phyloP scores from a whole-genome alignment of 2,329 filamentous ascomycete species.

The Diaporthe ilicicola region DNA sequence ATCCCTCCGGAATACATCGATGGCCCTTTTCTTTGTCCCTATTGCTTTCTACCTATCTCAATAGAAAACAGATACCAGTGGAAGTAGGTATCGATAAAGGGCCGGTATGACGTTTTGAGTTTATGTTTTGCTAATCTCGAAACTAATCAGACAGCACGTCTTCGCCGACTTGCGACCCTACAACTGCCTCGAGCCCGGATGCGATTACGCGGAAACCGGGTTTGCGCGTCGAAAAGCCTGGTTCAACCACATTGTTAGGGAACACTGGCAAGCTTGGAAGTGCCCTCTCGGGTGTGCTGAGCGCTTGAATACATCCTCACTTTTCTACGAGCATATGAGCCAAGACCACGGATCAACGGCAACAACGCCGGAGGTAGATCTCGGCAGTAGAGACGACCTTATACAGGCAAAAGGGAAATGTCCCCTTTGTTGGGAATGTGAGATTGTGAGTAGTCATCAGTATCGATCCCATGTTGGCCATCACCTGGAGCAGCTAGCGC shows the following conservation, averaged over 20 bases:
- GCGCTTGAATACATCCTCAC: not conserved
- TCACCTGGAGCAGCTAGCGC: constrained; percentile 7
- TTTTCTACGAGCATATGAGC: not conserved
- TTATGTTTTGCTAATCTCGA: not conserved
- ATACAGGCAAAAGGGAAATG: not conserved
- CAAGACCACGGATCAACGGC: too few species aligned
- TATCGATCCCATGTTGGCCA: constrained; percentile 7
- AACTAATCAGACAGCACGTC: not conserved
- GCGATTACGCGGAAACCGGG: not conserved
- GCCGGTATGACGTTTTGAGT: not conserved
- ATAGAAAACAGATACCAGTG: not conserved
- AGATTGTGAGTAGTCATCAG: not conserved
- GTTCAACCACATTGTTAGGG: constrained; percentile 3
- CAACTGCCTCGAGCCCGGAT: not conserved
- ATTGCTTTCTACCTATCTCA: not conserved
- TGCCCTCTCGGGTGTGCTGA: not conserved
- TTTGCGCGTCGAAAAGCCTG: constrained; percentile 9
- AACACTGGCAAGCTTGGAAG: constrained; percentile 1
- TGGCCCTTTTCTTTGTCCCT: not conserved
- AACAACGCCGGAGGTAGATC: not conserved
- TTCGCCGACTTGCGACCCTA: constrained; percentile 1
- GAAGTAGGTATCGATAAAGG: not conserved
- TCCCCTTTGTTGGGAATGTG: not conserved
- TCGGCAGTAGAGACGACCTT: not conserved
- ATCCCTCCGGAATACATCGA: not conserved